Conservation (phyloP, 768 basidiomycete genomes). For the Phylloporus arenicola region DNA sequence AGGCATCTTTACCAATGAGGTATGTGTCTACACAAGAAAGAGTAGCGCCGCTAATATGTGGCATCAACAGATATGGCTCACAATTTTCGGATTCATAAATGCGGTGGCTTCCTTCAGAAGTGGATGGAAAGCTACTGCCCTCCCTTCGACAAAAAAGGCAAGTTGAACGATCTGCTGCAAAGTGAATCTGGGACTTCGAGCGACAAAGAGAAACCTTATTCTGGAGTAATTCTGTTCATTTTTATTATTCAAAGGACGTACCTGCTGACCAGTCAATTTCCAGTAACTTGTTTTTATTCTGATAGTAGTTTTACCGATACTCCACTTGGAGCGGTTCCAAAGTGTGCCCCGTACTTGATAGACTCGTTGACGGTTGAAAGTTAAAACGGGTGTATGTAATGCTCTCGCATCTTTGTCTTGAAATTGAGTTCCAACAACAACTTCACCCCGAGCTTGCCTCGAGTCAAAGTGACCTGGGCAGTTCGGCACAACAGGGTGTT, state of each 20-base stretch:
- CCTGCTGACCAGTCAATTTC: not conserved
- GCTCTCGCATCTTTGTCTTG: too few relatives aligned
- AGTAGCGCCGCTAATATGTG: slow-evolving; percentile 1
- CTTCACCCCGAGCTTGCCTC: too few relatives aligned
- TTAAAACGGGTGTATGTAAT: too few relatives aligned
- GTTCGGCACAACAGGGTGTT: too few relatives aligned
- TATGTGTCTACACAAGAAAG: slow-evolving; percentile 27
- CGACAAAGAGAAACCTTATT: slow-evolving; percentile 11
- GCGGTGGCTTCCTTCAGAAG: slow-evolving; percentile 58
- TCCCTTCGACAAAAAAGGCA: slow-evolving; percentile 8
- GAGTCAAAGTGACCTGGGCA: too few relatives aligned
- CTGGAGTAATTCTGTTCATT: slow-evolving; percentile 3
- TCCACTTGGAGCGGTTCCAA: too few relatives aligned
- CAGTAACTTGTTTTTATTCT: not conserved
- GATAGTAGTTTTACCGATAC: too few relatives aligned
- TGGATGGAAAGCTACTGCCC: slow-evolving; percentile 67
- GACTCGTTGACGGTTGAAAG: too few relatives aligned
- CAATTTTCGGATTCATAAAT: slow-evolving; percentile 41
- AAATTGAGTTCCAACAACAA: too few relatives aligned
- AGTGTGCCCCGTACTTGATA: too few relatives aligned
- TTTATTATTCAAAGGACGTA: not conserved
- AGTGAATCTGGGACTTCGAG: not conserved
- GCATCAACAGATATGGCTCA: slow-evolving; percentile 34
- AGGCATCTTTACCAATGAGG: slow-evolving; percentile 64
- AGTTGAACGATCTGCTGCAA: not conserved